A percentile compares a stretch with the other conserved stretches of the same genome.
Evolutionary conservation across 257 asterid genomes (phyloP).

Genomic region (Solanum boliviense): DNA sequence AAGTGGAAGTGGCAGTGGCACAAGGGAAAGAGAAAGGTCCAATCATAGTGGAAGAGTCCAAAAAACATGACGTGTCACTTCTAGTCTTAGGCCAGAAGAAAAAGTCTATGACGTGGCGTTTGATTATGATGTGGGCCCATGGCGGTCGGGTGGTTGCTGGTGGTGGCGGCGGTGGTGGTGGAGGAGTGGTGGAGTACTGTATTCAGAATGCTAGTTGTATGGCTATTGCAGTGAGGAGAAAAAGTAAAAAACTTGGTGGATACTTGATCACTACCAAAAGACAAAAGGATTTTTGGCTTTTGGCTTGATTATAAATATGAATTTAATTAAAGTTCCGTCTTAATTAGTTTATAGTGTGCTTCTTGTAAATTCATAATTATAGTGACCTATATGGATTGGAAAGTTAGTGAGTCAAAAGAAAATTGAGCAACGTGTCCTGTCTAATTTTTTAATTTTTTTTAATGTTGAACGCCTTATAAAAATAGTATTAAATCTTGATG

Average conservation of each 20-base stretch:
- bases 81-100: conserved; percentile 74
- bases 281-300: conserved; percentile 79
- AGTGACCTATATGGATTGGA: background rate
- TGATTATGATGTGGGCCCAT: conserved; percentile 58
- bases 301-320: conserved; percentile 39
- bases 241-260: conserved; percentile 80
- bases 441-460: background rate
- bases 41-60: conserved; percentile 49
- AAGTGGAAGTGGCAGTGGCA: conserved; percentile 39
- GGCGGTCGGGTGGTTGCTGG: conserved; percentile 19
- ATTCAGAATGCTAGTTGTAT: conserved; percentile 76
- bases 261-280: conserved; percentile 73
- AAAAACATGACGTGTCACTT: conserved; percentile 30
- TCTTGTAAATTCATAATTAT: background rate
- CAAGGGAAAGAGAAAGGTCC: conserved; percentile 75
- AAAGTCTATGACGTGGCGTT: conserved; percentile 56
- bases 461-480: background rate
- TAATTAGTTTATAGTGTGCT: background rate
- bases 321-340: background rate
- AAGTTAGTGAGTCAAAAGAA: background rate
- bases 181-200: conserved; percentile 70
- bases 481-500: background rate
- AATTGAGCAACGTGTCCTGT: background rate
- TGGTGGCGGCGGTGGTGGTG: background rate
- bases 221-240: conserved; percentile 79